phyloP scores from a whole-genome alignment of 2,329 filamentous ascomycete genomes.

The Colletotrichum caudatum region DNA sequence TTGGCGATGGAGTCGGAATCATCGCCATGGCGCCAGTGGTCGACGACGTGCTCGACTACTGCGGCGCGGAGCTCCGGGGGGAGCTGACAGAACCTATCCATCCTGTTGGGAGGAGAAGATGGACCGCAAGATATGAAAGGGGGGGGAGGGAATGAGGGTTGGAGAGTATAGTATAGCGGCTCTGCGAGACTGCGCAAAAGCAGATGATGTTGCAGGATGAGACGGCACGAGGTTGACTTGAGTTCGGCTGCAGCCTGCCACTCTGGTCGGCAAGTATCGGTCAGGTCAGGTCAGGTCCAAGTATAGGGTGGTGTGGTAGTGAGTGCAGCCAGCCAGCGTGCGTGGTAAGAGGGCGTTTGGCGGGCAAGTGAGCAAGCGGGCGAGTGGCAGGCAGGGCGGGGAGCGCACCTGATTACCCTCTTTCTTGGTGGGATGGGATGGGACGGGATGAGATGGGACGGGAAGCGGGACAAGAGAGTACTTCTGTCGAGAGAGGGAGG shows the following conservation, averaged over 20 bases:
- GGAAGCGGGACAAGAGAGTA: constrained; percentile 24
- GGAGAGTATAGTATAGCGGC: not conserved
- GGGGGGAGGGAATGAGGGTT: not conserved
- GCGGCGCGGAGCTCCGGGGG: constrained; percentile 40
- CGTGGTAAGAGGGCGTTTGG: constrained; percentile 33
- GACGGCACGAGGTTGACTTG: constrained; percentile 39
- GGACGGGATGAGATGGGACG: not conserved
- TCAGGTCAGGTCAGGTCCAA: constrained; percentile 40
- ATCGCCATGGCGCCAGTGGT: constrained; percentile 41
- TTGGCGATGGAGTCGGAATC: constrained; percentile 39
- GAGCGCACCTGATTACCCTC: constrained; percentile 37
- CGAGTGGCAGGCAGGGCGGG: constrained; percentile 15
- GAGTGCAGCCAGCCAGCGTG: constrained; percentile 12
- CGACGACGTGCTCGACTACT: constrained; percentile 40
- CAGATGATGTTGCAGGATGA: constrained; percentile 39
- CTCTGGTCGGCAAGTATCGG: constrained; percentile 39
- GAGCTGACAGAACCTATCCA: constrained; percentile 35
- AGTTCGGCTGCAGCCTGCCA: constrained; percentile 37
- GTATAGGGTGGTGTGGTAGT: constrained; percentile 14
- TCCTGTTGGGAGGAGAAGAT: constrained; percentile 29
- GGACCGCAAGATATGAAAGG: constrained; percentile 21
- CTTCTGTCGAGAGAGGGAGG: constrained; percentile 19
- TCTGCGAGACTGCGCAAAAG: constrained; percentile 11
- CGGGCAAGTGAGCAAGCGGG: constrained; percentile 17
- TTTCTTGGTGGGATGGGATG: not conserved